These are phyloP conservation scores for Scutellaria minor DNA, from an alignment of 257 asterid genomes.

Conservation along the genomic window DNA sequence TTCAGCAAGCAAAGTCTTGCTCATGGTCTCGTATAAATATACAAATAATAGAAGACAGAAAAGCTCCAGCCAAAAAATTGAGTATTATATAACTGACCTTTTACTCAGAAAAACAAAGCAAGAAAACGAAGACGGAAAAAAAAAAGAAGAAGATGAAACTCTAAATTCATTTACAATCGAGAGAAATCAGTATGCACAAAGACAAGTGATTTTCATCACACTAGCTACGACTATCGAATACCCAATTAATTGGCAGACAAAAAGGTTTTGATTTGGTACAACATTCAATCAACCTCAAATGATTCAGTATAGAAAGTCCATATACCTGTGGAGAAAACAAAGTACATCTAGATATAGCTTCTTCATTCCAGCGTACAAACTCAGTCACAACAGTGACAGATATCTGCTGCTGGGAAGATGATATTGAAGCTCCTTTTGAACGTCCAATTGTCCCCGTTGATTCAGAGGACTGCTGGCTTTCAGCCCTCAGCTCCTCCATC, in stretches of 20 bases:
- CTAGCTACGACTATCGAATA: slow-evolving; percentile 13
- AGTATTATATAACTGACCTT: neutral
- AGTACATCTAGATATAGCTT: slow-evolving; percentile 86
- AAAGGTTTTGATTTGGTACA: slow-evolving; percentile 1
- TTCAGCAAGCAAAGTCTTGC: neutral
- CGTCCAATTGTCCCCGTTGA: slow-evolving; percentile 94
- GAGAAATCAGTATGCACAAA: slow-evolving; percentile 13
- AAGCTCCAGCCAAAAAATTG: slow-evolving; percentile 6
- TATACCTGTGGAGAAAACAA: slow-evolving; percentile 83
- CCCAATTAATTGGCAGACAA: slow-evolving; percentile 16
- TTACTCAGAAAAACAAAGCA: slow-evolving; percentile 3
- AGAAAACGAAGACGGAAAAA: neutral
- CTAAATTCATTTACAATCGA: neutral
- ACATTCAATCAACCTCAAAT: slow-evolving; percentile 18
- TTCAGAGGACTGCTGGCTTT: slow-evolving; percentile 76
- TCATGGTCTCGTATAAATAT: neutral
- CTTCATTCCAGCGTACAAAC: slow-evolving; percentile 98
- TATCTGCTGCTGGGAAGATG: slow-evolving; percentile 89
- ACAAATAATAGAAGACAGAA: slow-evolving; percentile 11
- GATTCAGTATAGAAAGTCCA: slow-evolving; percentile 21
- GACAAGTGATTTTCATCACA: slow-evolving; percentile 2
- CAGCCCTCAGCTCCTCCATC: slow-evolving; percentile 94
- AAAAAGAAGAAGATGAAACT: slow-evolving; percentile 6
- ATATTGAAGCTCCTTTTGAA: slow-evolving; percentile 86
- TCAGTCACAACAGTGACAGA: slow-evolving; percentile 95